phyloP scores from a whole-genome alignment of 306 rosid genomes.

The Sechiopsis laciniata region DNA sequence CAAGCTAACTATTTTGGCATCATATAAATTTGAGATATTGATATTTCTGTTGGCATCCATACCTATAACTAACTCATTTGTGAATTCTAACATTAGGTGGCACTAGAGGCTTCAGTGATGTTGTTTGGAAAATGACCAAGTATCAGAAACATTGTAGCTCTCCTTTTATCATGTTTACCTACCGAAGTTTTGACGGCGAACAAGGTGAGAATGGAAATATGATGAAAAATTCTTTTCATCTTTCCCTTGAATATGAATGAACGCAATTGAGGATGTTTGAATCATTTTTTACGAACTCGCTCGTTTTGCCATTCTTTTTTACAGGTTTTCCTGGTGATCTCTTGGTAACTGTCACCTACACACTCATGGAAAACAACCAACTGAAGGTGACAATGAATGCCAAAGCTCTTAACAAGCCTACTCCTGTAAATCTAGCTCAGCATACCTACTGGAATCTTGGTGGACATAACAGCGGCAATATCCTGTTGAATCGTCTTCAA shows the following conservation, averaged over 20 bases:
- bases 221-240: background rate
- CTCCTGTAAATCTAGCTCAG: conserved; percentile 75
- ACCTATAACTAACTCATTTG: background rate
- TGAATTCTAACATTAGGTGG: conserved; percentile 45
- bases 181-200: conserved; percentile 73
- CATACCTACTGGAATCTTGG: conserved; percentile 87
- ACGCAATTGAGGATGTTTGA: background rate
- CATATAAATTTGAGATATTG: background rate
- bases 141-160: conserved; percentile 36
- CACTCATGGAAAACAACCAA: conserved; percentile 35
- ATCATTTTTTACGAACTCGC: background rate
- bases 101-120: conserved; percentile 67
- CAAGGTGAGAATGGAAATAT: conserved; percentile 39
- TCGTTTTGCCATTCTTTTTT: background rate
- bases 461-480: conserved; percentile 62
- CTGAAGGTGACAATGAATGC: conserved; percentile 54
- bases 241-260: background rate
- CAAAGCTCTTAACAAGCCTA: conserved; percentile 68
- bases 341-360: conserved; percentile 47
- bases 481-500: conserved; percentile 48
- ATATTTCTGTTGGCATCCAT: background rate
- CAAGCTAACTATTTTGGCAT: too few relatives aligned
- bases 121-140: conserved; percentile 57
- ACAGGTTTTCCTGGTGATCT: conserved; percentile 90
- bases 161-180: conserved; percentile 58